These are phyloP conservation scores for Ciborinia camelliae DNA, from an alignment of 2,329 filamentous ascomycete genomes.

Conservation along the genomic window DNA sequence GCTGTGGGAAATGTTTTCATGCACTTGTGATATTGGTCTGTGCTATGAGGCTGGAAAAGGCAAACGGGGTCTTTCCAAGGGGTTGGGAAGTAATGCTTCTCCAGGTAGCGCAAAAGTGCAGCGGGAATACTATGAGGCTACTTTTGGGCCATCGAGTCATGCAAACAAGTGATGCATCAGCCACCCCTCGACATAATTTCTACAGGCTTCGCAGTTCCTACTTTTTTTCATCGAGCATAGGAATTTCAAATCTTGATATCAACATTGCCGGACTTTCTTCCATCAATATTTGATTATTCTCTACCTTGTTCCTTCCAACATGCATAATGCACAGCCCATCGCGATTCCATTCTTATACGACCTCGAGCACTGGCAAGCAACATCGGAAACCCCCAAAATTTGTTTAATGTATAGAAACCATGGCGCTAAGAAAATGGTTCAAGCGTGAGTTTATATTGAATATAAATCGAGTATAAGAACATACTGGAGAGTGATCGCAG, in stretches of 20 bases:
- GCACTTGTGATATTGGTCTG: slow-evolving; percentile 17
- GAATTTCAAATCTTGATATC: slow-evolving; percentile 13
- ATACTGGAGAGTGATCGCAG: background rate
- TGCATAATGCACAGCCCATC: background rate
- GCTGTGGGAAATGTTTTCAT: slow-evolving; percentile 12
- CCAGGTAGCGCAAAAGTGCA: background rate
- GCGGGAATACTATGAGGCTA: slow-evolving; percentile 4
- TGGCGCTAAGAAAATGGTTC: background rate
- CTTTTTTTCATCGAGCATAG: slow-evolving; percentile 8
- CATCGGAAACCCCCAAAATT: background rate
- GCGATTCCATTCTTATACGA: background rate
- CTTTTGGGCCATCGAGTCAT: background rate
- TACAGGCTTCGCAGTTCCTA: slow-evolving; percentile 7
- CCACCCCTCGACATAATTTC: background rate
- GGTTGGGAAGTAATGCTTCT: background rate
- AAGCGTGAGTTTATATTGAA: background rate
- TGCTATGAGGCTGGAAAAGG: slow-evolving; percentile 15
- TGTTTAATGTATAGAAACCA: background rate
- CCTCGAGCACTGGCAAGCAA: background rate
- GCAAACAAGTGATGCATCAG: slow-evolving; percentile 15
- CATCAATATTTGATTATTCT: background rate
- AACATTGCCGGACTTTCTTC: background rate
- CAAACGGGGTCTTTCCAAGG: background rate
- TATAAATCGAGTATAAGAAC: background rate
- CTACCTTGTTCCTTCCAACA: background rate